Evolutionary conservation across 768 basidiomycete species (phyloP), one percentile per base, ranked within the genome.

Genomic region (Leccinum aurantiacum): DNA sequence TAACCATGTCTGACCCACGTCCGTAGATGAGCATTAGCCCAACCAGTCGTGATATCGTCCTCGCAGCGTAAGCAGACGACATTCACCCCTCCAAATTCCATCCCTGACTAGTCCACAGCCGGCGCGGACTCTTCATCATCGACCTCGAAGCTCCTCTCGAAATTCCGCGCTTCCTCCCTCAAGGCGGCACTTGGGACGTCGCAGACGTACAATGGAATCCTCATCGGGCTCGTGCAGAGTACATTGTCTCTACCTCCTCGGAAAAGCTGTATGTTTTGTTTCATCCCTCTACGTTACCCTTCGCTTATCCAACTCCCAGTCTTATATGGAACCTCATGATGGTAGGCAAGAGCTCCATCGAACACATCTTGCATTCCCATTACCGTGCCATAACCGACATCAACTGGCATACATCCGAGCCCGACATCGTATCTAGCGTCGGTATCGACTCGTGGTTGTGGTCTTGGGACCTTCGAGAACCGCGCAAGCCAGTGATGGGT

Each of bases 321-420:
- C 81, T 99, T 3, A 93, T 99, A 59, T 99, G 97, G 96, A 97
- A 98, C 74, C 78, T 98, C n/a, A 72, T 84, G 57, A 77, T 89
- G 47, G 73, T 80, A 15, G 86, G 86, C 15, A 89, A 90, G 66
- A 89, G 88, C 2, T 88, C 89, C 2, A 93, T 99, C 35, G 82
- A 94, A 65, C 86, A 91, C 60, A 87, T 93, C 33, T 80, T 98
- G 5, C 88, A 89, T 61, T 89, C 91, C 1, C 97, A 99, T 69
- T 92, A 93, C 62, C 87, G 96, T 49, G 94, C 95, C 5, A 95
- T 99, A 56, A 98, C 97, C 3, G 97, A 99, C 69, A 93, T 98
- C 69, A 98, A 99, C 70, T 99, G 96, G 96, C 92, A 94, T 67
- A 89, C 89, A 0, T 82, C 83, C 4, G 88, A 95, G 66, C 89